Base-by-base conservation (phyloP, 768 basidiomycete species). In the Leucocoprinus birnbaumii region DNA sequence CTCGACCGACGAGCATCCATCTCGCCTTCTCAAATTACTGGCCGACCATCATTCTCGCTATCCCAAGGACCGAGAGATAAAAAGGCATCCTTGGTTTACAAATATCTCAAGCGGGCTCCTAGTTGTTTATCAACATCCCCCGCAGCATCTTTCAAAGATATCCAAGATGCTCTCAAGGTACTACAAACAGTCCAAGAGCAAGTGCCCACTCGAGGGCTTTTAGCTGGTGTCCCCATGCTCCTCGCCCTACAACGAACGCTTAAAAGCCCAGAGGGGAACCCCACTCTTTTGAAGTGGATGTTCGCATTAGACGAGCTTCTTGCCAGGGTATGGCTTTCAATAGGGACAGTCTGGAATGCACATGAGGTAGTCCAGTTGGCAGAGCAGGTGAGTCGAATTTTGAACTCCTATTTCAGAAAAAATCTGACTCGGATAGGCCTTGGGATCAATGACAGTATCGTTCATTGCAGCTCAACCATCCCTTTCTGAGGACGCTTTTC, bases 141-240 rank as follows among this genome's bases (percentile, higher is more conserved):
- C 68, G 5, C 70, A 78, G 48, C 73, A 73, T 21, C 71, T 80
- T 14, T 48, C 27, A 31, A 43, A 35, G 94, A 96, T 62, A 92
- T 91, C 65, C 76, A 82, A 8, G 82, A 85, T 62, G 80, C 93
- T 27, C 72, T 88, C 40, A 77, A 81, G 42, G 77, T 94, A 26
- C 76, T 96, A 35, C 77, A 73, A 4, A 78, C 80, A 2, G 75
- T 91, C 24, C 86, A 92, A 48, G 75, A 86, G 58, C 77, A 86
- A 48, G 67, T 91, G n/a, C 93, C 94, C 1, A 71, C 87, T 24
- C 82, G 87, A 40, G 88, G 85, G 2, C 62, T 96, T 38, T 70
- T 94, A 16, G 83, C 85, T 2, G 90, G 92, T 19, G 70, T 91
- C 31, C 94, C 94, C 3, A 94, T 97, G 91, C 68, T 97, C 24